phyloP scores from a whole-genome alignment of 805 yeast genomes.

The Yamadazyma phyllophila region DNA sequence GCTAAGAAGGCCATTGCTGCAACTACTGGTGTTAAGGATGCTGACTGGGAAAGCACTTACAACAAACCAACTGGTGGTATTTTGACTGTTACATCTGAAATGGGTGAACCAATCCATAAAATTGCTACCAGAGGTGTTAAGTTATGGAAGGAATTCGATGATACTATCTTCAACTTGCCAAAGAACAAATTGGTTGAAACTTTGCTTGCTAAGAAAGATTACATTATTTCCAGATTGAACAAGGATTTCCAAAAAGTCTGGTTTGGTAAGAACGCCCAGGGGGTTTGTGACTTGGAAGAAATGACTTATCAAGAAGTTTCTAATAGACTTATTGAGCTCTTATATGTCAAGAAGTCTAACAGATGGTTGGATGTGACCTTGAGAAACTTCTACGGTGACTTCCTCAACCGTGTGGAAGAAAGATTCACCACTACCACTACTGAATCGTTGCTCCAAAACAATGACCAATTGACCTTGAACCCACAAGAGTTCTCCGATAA shows the following conservation, averaged over 20 bases:
- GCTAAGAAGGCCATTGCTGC: constrained; percentile 91
- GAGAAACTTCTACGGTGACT: constrained; percentile 83
- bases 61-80: constrained; percentile 96
- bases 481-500: constrained; percentile 62
- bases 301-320: constrained; percentile 96
- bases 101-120: constrained; percentile 99
- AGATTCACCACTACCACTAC: constrained; percentile 66
- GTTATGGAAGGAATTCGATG: constrained; percentile 97
- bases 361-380: constrained; percentile 88
- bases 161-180: constrained; percentile 87
- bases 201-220: constrained; percentile 76
- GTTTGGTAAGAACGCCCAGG: constrained; percentile 80
- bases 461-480: constrained; percentile 54
- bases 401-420: constrained; percentile 93
- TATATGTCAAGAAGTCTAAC: constrained; percentile 73
- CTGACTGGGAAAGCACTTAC: constrained; percentile 91
- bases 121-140: constrained; percentile 96
- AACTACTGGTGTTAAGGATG: constrained; percentile 87
- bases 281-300: constrained; percentile 87
- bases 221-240: constrained; percentile 80
- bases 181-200: constrained; percentile 83
- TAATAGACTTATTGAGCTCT: constrained; percentile 78
- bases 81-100: constrained; percentile 93
- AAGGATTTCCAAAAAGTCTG: constrained; percentile 97
- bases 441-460: constrained; percentile 72